These are phyloP conservation scores for Populus tomentosa DNA, from an alignment of 441 rosid species.

Conservation along the genomic window DNA sequence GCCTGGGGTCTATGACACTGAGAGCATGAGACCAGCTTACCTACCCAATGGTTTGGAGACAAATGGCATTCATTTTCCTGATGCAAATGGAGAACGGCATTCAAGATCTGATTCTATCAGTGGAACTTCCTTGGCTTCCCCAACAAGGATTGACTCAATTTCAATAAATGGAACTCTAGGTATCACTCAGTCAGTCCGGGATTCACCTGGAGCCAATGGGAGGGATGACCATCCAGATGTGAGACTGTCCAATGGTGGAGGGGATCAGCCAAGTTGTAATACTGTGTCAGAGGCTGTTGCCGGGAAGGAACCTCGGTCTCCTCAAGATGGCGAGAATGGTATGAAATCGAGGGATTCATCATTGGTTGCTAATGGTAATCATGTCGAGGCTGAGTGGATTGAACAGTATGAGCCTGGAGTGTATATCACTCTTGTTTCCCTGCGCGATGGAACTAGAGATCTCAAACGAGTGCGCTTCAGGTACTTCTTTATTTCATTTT, in stretches of 20 bases:
- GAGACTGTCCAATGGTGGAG: constrained; percentile 40
- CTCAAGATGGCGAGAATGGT: constrained; percentile 52
- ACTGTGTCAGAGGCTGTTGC: constrained; percentile 44
- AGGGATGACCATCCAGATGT: constrained; percentile 35
- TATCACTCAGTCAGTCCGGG: constrained; percentile 37
- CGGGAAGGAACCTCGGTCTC: constrained; percentile 48
- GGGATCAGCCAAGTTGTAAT: constrained; percentile 28
- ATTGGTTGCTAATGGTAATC: constrained; percentile 35
- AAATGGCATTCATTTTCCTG: constrained; percentile 58
- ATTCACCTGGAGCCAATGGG: constrained; percentile 40
- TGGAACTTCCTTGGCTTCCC: constrained; percentile 47
- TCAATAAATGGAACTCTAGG: constrained; percentile 39
- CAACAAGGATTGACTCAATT: constrained; percentile 33
- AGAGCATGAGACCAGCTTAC: constrained; percentile 42
- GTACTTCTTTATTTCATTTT: constrained; percentile 30
- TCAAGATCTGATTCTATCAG: constrained; percentile 59
- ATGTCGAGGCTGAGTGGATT: constrained; percentile 64
- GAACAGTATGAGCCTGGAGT: constrained; percentile 48
- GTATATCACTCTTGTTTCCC: constrained; percentile 78
- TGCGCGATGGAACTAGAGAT: constrained; percentile 92
- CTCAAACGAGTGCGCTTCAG: constrained; percentile 99
- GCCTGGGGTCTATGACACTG: constrained; percentile 60
- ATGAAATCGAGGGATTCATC: constrained; percentile 44
- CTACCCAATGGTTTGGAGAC: constrained; percentile 71
- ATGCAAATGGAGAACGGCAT: constrained; percentile 55